phyloP scores from a whole-genome alignment of 805 yeast genomes.

The Metschnikowia amazonensis region DNA sequence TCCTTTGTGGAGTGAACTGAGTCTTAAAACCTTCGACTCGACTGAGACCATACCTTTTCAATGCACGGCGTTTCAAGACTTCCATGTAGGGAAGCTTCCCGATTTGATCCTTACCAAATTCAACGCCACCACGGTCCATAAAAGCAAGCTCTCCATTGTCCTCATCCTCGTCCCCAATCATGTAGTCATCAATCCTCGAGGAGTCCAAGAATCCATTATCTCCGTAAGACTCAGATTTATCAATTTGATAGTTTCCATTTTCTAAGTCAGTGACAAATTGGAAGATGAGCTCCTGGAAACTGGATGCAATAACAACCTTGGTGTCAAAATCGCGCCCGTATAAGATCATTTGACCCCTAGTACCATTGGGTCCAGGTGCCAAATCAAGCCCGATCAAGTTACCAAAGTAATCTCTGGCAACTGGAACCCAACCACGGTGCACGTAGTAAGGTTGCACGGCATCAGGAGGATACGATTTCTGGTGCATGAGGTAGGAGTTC shows the following conservation, averaged over 20 bases:
- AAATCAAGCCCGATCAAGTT: conserved; percentile 19
- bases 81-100: conserved; percentile 39
- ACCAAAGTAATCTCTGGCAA: conserved; percentile 17
- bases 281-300: conserved; percentile 39
- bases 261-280: conserved; percentile 39
- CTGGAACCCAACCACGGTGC: conserved; percentile 22
- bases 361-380: conserved; percentile 21
- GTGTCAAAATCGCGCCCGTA: conserved; percentile 22
- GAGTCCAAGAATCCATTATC: conserved; percentile 38
- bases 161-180: conserved; percentile 45
- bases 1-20: conserved; percentile 34
- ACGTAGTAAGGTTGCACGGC: conserved; percentile 21
- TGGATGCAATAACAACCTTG: conserved; percentile 19
- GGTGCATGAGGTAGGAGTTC: conserved; percentile 20
- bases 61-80: conserved; percentile 39
- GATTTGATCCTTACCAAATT: conserved; percentile 28
- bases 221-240: conserved; percentile 26
- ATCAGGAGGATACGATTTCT: conserved; percentile 18
- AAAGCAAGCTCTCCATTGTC: conserved; percentile 41
- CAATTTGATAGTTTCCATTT: conserved; percentile 39
- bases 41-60: conserved; percentile 37
- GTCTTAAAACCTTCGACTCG: conserved; percentile 34
- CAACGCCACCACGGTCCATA: conserved; percentile 35
- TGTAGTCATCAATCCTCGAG: conserved; percentile 38
- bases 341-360: conserved; percentile 19